Evolutionary conservation across 2,329 filamentous ascomycete genomes (phyloP), one percentile per base, ranked within the genome.

Genomic region (Claviceps pusilla): DNA sequence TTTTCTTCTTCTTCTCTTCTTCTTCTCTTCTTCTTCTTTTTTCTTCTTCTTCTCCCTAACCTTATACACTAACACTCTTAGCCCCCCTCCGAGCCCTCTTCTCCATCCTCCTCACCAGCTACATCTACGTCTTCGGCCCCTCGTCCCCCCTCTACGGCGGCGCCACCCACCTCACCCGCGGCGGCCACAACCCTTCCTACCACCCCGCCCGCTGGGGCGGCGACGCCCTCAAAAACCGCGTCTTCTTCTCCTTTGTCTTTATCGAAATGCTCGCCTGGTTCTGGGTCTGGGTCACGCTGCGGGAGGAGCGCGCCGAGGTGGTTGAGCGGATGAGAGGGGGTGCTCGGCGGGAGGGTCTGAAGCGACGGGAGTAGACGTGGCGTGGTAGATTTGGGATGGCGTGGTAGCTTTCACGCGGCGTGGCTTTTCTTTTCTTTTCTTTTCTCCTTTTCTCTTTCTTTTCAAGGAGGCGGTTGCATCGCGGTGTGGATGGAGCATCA

Each of bases 241-340:
- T 95, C 45, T 80, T 95, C 45, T 94, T 96, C 65, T 83, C 86
- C 0, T 93, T 89, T 69, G 82, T 82, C 9, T 93, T 95, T 63
- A 65, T 95, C 64, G 90, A 96, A 73, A 80, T 88, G 66, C 75
- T 88, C 60, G 78, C 79, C 57, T 95, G 89, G 88, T 89, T 95
- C 68, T 95, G 89, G 89, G 82, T 80, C 29, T 88, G 82, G 76
- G 75, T 84, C 35, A 85, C 80, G 4, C 67, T 89, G 61, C 74
- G 80, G 52, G 85, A 89, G 63, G 85, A 89, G 72, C 64, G 71
- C n/a, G 59, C 62, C 4, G 69, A 66, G 24, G 63, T 78, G 3
- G 55, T 72, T 10, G 62, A 62, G 7, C 70, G 68, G 58, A 72
- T 73, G 64, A 56, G 48, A 28, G 66, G 63, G 58, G 65, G 46